phyloP scores from a whole-genome alignment of 768 basidiomycete genomes.

The Auricularia heimuer region DNA sequence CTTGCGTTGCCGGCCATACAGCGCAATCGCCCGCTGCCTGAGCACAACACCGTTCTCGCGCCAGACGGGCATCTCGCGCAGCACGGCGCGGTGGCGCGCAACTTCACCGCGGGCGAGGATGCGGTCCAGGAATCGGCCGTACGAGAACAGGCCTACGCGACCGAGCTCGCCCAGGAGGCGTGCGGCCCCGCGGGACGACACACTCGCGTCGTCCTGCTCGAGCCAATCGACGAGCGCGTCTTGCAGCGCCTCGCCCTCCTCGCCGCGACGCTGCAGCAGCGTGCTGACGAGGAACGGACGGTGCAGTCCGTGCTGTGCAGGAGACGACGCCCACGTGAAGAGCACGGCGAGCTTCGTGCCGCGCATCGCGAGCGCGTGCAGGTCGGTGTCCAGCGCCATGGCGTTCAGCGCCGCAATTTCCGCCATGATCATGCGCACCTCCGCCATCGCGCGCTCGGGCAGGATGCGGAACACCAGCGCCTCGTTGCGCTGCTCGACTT shows the following conservation, averaged over 20 bases:
- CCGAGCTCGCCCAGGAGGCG: conserved; percentile 65
- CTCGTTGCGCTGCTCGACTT: conserved; percentile 69
- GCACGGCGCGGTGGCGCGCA: conserved; percentile 58
- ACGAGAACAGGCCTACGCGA: conserved; percentile 61
- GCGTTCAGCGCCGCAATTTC: conserved; percentile 61
- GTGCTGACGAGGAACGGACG: conserved; percentile 66
- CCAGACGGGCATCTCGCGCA: conserved; percentile 64
- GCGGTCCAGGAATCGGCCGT: conserved; percentile 64
- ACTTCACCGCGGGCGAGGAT: conserved; percentile 71
- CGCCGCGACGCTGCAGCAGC: conserved; percentile 47
- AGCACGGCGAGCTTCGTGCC: conserved; percentile 63
- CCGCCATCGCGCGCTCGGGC: conserved; percentile 36
- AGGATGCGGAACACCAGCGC: conserved; percentile 66
- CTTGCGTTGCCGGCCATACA: conserved; percentile 54
- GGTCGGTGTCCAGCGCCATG: conserved; percentile 54
- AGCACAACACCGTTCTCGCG: conserved; percentile 47
- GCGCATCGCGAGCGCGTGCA: conserved; percentile 46
- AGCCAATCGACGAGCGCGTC: conserved; percentile 77
- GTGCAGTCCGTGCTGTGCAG: conserved; percentile 75
- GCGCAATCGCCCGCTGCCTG: conserved; percentile 56
- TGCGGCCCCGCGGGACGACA: conserved; percentile 50
- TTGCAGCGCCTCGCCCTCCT: conserved; percentile 52
- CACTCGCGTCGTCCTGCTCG: conserved; percentile 50
- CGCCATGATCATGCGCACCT: conserved; percentile 37
- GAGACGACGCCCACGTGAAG: conserved; percentile 73